Evolutionary conservation across 345 rosid genomes (phyloP).

Genomic region (Anastatica hierochuntica): DNA sequence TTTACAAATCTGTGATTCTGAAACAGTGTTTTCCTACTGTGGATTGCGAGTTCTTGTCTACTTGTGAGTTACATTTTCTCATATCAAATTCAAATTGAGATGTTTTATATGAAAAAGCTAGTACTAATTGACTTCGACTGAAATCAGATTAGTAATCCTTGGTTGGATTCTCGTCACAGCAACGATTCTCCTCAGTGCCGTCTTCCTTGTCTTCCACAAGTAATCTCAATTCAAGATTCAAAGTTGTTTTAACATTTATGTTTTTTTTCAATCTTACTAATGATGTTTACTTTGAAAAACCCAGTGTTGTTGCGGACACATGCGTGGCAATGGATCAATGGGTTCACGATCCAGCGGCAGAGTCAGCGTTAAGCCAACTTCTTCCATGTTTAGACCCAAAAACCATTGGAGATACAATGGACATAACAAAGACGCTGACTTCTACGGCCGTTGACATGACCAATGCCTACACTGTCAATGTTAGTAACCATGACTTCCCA

Average conservation of each 20-base stretch:
- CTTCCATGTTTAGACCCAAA: conserved; percentile 57
- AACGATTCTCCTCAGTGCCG: conserved; percentile 33
- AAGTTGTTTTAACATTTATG: not conserved
- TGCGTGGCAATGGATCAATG: conserved; percentile 78
- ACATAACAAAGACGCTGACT: conserved; percentile 33
- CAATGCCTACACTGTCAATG: conserved; percentile 31
- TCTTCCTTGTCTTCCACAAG: conserved; percentile 51
- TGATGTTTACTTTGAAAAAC: too few relatives aligned
- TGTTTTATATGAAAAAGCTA: too few relatives aligned
- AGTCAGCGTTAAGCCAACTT: conserved; percentile 51
- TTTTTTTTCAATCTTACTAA: not conserved
- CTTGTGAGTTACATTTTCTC: conserved; percentile 42
- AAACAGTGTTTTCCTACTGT: conserved; percentile 36
- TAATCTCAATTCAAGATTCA: conserved; percentile 6
- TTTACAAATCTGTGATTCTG: not conserved
- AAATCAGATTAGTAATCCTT: conserved; percentile 35
- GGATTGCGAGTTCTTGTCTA: conserved; percentile 36
- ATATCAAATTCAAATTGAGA: too few relatives aligned
- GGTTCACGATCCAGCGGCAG: conserved; percentile 62
- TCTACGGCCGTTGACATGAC: conserved; percentile 31
- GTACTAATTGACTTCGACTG: too few relatives aligned
- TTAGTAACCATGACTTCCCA: conserved; percentile 42
- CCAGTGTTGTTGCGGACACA: conserved; percentile 57
- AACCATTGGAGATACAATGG: conserved; percentile 41
- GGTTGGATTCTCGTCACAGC: conserved; percentile 51